Conservation (phyloP, 495 filamentous ascomycete genomes). For the Xylaria telfairii region DNA sequence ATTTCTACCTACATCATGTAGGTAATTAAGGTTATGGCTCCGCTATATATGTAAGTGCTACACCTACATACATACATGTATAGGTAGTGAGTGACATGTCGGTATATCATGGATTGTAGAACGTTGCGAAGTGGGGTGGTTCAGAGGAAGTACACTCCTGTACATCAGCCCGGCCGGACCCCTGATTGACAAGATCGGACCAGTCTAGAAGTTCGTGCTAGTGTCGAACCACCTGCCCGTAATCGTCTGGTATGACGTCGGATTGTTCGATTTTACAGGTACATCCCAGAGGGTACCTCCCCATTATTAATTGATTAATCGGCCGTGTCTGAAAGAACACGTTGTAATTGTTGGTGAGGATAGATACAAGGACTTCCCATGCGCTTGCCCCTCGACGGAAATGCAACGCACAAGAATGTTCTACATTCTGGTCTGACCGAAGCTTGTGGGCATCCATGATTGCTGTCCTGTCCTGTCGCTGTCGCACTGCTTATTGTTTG, state of each 20-base stretch:
- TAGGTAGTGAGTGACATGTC: no score
- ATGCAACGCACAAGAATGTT: neutral
- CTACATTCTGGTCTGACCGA: neutral
- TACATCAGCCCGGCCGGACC: constrained; percentile 12
- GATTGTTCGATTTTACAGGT: constrained; percentile 19
- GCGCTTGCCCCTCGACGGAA: neutral
- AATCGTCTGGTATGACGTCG: constrained; percentile 28
- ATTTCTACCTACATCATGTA: no score
- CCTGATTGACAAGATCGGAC: neutral
- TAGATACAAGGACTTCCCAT: neutral
- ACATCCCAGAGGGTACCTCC: neutral
- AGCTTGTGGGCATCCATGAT: neutral
- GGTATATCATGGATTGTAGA: no score
- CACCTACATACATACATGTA: no score
- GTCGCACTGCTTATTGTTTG: neutral
- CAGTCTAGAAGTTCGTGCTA: constrained; percentile 12
- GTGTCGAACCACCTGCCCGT: constrained; percentile 21
- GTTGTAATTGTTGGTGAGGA: constrained; percentile 17
- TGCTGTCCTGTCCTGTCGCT: neutral
- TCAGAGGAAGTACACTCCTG: no score
- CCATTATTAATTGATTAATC: constrained; percentile 22
- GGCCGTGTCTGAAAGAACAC: constrained; percentile 22
- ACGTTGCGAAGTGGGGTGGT: neutral
- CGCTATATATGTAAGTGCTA: no score
- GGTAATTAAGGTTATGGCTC: no score